These are phyloP conservation scores for Inga oerstediana DNA, from an alignment of 306 rosid species.

Conservation along the genomic window DNA sequence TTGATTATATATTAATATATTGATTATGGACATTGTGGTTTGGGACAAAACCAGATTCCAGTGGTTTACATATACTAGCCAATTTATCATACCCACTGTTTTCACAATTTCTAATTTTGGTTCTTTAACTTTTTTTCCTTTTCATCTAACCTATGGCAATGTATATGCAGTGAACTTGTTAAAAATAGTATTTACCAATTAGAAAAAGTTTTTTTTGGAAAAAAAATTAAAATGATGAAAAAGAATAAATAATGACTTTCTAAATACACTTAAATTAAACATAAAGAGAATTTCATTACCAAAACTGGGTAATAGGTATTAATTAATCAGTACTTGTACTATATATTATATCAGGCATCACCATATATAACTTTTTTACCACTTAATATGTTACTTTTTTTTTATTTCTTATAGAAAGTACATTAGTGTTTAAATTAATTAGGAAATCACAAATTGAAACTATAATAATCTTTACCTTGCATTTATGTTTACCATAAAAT, in stretches of 20 bases:
- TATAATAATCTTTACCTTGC: neutral
- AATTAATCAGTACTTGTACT: neutral
- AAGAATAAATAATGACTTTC: neutral
- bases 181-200: neutral
- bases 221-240: neutral
- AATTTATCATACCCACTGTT: neutral
- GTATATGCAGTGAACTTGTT: neutral
- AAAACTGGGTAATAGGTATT: neutral
- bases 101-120: neutral
- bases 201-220: neutral
- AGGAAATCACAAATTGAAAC: neutral
- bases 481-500: neutral
- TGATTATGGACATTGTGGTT: neutral
- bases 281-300: neutral
- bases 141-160: neutral
- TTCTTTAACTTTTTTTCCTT: neutral
- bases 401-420: neutral
- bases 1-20: neutral
- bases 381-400: neutral
- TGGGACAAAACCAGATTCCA: neutral
- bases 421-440: neutral
- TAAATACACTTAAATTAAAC: neutral
- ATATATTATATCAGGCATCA: neutral
- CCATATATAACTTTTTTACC: neutral
- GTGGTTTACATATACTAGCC: neutral